Percentiles rank a stretch among this genome's conserved stretches.
These are phyloP conservation scores for Cladosporium oxysporum DNA, from an alignment of 2,329 filamentous ascomycete genomes.

Conservation along the genomic window DNA sequence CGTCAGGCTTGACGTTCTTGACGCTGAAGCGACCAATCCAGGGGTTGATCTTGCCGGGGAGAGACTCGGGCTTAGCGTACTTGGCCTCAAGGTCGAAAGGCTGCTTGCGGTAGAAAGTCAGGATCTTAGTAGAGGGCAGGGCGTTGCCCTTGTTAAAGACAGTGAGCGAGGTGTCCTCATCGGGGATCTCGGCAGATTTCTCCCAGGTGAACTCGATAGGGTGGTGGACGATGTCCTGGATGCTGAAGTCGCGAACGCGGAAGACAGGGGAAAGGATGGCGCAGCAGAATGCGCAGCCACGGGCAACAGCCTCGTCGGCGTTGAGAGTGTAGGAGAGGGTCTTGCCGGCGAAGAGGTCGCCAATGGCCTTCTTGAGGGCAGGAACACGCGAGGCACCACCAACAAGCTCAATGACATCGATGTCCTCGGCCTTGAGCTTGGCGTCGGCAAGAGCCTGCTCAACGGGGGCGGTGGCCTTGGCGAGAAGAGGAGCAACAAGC, in stretches of 20 bases:
- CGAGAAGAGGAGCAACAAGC: conserved; percentile 80
- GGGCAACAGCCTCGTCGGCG: conserved; percentile 94
- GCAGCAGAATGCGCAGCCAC: conserved; percentile 95
- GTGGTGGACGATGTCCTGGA: conserved; percentile 97
- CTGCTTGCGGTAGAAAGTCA: conserved; percentile 99
- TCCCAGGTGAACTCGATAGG: conserved; percentile 99
- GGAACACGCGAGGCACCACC: conserved; percentile 95
- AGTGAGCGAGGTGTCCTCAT: conserved; percentile 94
- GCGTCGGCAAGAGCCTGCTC: conserved; percentile 94
- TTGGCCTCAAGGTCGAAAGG: conserved; percentile 93
- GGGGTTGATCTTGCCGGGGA: conserved; percentile 86
- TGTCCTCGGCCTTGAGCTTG: conserved; percentile 86
- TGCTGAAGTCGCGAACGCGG: conserved; percentile 95
- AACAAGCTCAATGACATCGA: conserved; percentile 89
- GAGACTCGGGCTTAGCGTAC: conserved; percentile 81
- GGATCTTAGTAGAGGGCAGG: conserved; percentile 97
- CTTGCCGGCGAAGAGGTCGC: conserved; percentile 90
- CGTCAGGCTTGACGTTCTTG: conserved; percentile 92
- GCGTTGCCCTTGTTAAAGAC: conserved; percentile 98
- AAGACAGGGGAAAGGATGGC: conserved; percentile 96
- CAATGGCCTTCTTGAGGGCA: conserved; percentile 84
- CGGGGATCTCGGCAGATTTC: conserved; percentile 95
- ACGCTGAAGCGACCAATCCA: conserved; percentile 98
- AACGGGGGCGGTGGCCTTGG: conserved; percentile 70
- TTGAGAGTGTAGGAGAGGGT: conserved; percentile 92